phyloP scores from a whole-genome alignment of 2,329 filamentous ascomycete genomes.

The Escovopsis sp. region DNA sequence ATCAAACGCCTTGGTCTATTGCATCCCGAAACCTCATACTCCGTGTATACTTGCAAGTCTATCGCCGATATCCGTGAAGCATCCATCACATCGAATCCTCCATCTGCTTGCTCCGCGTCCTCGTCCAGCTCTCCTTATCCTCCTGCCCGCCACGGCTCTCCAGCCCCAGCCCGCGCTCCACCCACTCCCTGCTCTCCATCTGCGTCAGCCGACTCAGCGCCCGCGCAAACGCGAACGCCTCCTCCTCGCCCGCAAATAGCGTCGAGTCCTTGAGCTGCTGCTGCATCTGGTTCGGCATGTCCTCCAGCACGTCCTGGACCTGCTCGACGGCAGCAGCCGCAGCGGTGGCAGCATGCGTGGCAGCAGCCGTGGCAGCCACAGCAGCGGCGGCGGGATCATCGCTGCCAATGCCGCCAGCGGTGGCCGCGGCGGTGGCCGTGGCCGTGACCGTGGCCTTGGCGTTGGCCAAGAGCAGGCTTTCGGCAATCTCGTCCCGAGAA shows the following conservation, averaged over 20 bases:
- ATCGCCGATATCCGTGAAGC: no score
- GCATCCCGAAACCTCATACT: no score
- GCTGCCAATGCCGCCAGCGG: no score
- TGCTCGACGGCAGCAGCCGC: no score
- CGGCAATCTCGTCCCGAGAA: conserved; percentile 51
- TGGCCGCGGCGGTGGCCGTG: conserved; percentile 8
- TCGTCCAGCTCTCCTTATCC: conserved; percentile 50
- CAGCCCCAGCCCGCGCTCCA: conserved; percentile 62
- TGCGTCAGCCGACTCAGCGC: conserved; percentile 72
- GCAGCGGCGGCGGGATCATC: no score
- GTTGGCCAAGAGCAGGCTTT: conserved; percentile 35
- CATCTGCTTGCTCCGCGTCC: conserved; percentile 50
- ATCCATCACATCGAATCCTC: conserved; percentile 45
- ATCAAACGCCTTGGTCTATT: no score
- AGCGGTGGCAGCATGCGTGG: no score
- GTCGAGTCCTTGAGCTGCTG: conserved; percentile 69
- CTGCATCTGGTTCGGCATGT: conserved; percentile 67
- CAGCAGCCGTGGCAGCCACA: no score
- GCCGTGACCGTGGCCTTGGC: conserved; percentile 19
- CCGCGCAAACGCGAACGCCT: conserved; percentile 87
- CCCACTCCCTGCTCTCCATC: conserved; percentile 93
- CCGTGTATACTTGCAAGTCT: no score
- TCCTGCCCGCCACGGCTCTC: conserved; percentile 48
- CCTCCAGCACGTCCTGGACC: conserved; percentile 72
- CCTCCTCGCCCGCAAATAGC: conserved; percentile 88